A percentile compares a stretch with the other conserved stretches of the same genome.
Conservation (phyloP, 768 basidiomycete genomes). For the Pisolithus tinctorius region DNA sequence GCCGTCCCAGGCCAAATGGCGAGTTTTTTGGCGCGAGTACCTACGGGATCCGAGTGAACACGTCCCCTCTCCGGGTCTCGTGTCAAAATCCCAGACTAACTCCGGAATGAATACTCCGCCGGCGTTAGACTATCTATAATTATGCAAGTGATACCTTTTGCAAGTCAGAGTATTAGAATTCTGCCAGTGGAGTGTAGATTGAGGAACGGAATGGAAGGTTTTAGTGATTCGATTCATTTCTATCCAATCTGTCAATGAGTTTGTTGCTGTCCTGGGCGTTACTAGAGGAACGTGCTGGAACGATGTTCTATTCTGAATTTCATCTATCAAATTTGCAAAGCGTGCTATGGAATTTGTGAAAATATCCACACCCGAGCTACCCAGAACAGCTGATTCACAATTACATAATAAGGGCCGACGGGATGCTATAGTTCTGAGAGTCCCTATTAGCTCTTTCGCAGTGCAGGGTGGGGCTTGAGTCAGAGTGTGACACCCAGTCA, state of each 20-base stretch:
- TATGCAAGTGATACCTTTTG: not conserved
- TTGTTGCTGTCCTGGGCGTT: not conserved
- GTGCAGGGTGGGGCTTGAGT: too few species aligned
- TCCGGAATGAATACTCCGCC: conserved; percentile 46
- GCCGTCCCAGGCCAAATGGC: conserved; percentile 71
- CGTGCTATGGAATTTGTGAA: too few species aligned
- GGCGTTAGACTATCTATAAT: not conserved
- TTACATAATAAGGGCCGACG: too few species aligned
- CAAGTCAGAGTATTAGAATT: too few species aligned
- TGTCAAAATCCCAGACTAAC: conserved; percentile 28
- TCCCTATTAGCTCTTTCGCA: too few species aligned
- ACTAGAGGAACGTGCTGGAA: not conserved
- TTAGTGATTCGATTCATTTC: too few species aligned
- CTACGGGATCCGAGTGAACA: conserved; percentile 44
- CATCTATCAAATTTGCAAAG: not conserved
- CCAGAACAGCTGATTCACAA: too few species aligned
- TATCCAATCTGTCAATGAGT: too few species aligned
- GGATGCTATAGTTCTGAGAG: too few species aligned
- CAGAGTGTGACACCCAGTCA: not conserved
- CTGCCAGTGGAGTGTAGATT: too few species aligned
- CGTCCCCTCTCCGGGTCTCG: conserved; percentile 38
- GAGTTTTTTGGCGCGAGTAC: conserved; percentile 66
- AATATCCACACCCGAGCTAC: too few species aligned
- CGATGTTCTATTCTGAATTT: not conserved
- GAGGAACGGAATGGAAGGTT: too few species aligned